Base-by-base conservation (phyloP, 345 rosid species). In the Bruguiera gymnorhiza region DNA sequence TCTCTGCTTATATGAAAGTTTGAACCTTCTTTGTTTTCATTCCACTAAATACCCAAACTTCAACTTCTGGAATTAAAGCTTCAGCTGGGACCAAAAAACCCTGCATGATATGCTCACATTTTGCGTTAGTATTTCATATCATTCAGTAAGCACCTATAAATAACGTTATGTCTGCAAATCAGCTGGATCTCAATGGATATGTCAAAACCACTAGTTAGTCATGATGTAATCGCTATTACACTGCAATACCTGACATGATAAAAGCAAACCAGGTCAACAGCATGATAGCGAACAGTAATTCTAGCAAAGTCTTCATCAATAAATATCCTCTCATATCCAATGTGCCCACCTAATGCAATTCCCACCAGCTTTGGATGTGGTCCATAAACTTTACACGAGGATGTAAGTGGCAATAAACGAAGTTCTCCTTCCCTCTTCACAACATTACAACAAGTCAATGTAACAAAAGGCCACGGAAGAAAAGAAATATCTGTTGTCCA, bases 321-420 rank as follows among this genome's bases (percentile, higher is more conserved):
- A 78, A 82, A 87, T 60, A 94, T 73, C 76, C 98, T 94, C 80
- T 94, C 97, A 69, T 91, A 89, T 30, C 96, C 89, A 4, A 68
- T 70, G 52, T 80, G 86, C 78, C 98, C 97, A 10, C 98, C 98
- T 70, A 94, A 89, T 54, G 85, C 97, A 71, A 91, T 86, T 73
- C 98, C 98, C 60, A 83, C 95, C 29, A 96, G 96, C 70, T 85
- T 91, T 56, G 97, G 97, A 53, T 80, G 84, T 68, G 92, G 77
- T 20, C 91, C 96, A 64, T 91, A 94, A 55, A 78, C 86, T 85
- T 83, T 85, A 56, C 82, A 84, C 30, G 86, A 20, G 95, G 89
- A 75, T 84, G 93, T 72, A 91, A 79, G 82, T 91, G 98, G 83
- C 97, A 87, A 67, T 94, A 94, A 30, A 88, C 86, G 78, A 88